Evolutionary conservation across 768 basidiomycete species (phyloP), one percentile per base, ranked within the genome.

Genomic region (Floccularia luteovirens): DNA sequence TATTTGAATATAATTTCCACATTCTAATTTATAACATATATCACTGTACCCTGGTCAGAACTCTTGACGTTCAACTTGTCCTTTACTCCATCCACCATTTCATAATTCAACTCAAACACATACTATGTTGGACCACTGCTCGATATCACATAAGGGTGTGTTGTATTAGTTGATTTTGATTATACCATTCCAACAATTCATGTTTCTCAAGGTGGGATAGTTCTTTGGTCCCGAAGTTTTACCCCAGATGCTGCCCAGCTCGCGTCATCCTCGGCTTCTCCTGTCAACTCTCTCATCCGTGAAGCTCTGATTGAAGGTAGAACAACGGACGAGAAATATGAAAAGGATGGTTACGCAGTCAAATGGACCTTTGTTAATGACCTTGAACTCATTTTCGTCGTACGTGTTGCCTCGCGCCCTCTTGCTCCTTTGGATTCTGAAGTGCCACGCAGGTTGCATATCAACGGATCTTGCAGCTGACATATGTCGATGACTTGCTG

Each of bases 301-400:
- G 89, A 92, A 47, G 89, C 89, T 3, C 73, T 98, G 41, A 94
- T 97, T 51, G 92, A 97, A 55, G 89, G 91, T 20, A 75, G 86
- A 11, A 79, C 79, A 5, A 58, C 85, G 0, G 88, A 89, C 43
- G 77, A 87, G 44, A 84, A 77, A 45, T 92, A 90, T 56, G 92
- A 94, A 63, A 91, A 82, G 58, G 93, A 94, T 51, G 93, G 93
- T 1, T 94, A 91, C 51, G 84, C 90, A 20, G 79, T 97, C 38
- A 84, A 83, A 59, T 97, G 94, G 92, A 82, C 90, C 0, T 89
- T 92, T 52, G 82, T 88, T 22, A 99, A 99, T 57, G 91, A 93
- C 46, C 70, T 98, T 32, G 94, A 94, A 46, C 74, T 99, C 51
- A 93, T 98, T 41, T 98, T 99, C 54, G 94, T 96, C 56, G 92